Evolutionary conservation across 345 rosid species (phyloP), one percentile per base, ranked within the genome.

Genomic region (Acer saccharum): DNA sequence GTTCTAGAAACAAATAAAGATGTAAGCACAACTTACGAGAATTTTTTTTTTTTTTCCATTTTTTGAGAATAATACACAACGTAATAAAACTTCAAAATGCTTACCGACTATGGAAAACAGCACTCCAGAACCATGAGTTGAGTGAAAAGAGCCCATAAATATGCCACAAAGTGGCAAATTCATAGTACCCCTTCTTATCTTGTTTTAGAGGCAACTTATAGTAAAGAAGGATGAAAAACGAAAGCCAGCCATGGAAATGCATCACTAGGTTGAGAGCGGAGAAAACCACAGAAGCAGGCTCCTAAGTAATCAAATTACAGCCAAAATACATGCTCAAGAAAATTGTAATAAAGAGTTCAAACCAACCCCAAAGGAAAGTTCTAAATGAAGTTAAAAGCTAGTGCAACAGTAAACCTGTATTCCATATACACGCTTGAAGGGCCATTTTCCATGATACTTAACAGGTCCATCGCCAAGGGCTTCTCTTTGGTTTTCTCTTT

Each of bases 401-500:
- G 73, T 63, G 67, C 52, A 57, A 73, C 32, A 27, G 71, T 80
- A 27, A 62, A 89, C 95, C 95, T 92, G 92, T 71, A 92, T 87
- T 62, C 95, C 93, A 74, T 83, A 85, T 13, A 88, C 87, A 79
- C 92, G 93, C 76, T 69, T 84, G 83, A 92, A 92, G 27, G 95
- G 93, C 97, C 97, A 92, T 89, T 91, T 92, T 75, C 95, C 93
- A 83, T 92, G 91, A 79, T 90, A 92, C 84, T 92, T 92, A 73
- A 89, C 82, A 16, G 97, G 95, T 74, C 35, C 68, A 55, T 73
- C 60, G 78, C 91, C 91, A 35, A 70, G 80, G 50, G 80, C 70
- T 74, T 80, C 90, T 50, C 89, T 86, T 72, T 89, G 88, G 79
- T 77, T 77, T 87, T 92, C 95, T 82, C 88, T 83, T 71, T 77